Evolutionary conservation across 305 asterid species (phyloP), one percentile per base, ranked within the genome.

Genomic region (Rubia peregrina): DNA sequence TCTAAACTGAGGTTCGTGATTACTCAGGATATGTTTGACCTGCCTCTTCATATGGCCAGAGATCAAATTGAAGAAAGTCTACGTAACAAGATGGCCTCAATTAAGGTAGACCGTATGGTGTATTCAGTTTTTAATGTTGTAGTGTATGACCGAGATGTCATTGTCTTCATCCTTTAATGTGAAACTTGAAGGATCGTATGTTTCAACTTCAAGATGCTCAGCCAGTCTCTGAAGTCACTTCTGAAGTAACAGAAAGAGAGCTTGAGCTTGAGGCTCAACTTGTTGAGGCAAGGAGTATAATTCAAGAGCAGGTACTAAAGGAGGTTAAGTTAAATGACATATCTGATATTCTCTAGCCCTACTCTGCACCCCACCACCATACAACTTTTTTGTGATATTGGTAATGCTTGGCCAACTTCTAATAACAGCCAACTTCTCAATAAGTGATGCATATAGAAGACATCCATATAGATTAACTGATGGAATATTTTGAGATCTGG

Each of bases 191-290:
- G 99, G 99, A 91, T 81, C 95, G 97, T 51, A 85, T 91, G 96
- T 84, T 81, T 85, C 97, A 90, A 81, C 90, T 92, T 61, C 98
- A 90, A 87, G 99, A 91, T 85, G 91, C 86, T 75, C 88, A 90
- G 40, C 85, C 87, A 74, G 97, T 78, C 61, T 88, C 92, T 62
- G 97, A 92, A 61, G 84, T 92, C 76, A 86, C 90, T 66, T 85
- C 97, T 46, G 99, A 95, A 66, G 99, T 81, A 71, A 81, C 98
- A 16, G 98, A 95, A 89, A 88, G 98, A 90, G 99, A 95, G 77
- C 96, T 95, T 69, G 99, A 95, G 83, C 86, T 95, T 66, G 99
- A 95, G 88, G 99, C 98, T 81, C 96, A 92, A 81, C 98, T 95
- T 67, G 99, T 92, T 19, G 99, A 95, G 87, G 99, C 99, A 72